Conservation (phyloP, 208 protist species). For the Wallacemonas sp. region DNA sequence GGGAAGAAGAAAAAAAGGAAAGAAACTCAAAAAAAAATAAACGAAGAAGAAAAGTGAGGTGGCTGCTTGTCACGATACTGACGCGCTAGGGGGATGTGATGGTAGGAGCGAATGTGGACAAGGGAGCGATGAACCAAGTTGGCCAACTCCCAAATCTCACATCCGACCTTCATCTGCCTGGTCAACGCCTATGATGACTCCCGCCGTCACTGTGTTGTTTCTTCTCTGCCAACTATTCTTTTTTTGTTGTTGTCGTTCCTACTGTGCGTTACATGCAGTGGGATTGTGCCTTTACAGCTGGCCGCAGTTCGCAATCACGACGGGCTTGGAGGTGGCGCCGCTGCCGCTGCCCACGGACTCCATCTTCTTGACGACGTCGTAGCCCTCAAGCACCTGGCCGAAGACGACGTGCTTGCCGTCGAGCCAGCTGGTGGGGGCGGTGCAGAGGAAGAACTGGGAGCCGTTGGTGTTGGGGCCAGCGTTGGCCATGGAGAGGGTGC, state of each 20-base stretch:
- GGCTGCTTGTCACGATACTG: too few species aligned
- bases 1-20: too few species aligned
- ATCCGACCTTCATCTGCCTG: too few species aligned
- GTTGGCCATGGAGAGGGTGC: slow-evolving; percentile 92
- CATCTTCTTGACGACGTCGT: slow-evolving; percentile 85
- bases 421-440: slow-evolving; percentile 76
- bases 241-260: slow-evolving; percentile 9
- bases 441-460: slow-evolving; percentile 94
- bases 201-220: slow-evolving; percentile 1
- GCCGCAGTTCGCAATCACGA: slow-evolving; percentile 67
- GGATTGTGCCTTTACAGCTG: slow-evolving; percentile 47
- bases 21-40: slow-evolving; percentile 26
- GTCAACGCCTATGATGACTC: too few species aligned
- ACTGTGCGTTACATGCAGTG: slow-evolving; percentile 5
- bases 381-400: slow-evolving; percentile 91
- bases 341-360: slow-evolving; percentile 67
- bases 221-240: too few species aligned
- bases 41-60: too few species aligned
- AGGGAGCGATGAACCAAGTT: too few species aligned
- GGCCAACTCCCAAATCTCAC: too few species aligned
- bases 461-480: slow-evolving; percentile 93
- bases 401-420: slow-evolving; percentile 97
- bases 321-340: slow-evolving; percentile 54
- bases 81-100: too few species aligned
- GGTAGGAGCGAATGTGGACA: too few species aligned